Conservation (phyloP, 495 filamentous ascomycete genomes). For the Pyrenula massariospora region DNA sequence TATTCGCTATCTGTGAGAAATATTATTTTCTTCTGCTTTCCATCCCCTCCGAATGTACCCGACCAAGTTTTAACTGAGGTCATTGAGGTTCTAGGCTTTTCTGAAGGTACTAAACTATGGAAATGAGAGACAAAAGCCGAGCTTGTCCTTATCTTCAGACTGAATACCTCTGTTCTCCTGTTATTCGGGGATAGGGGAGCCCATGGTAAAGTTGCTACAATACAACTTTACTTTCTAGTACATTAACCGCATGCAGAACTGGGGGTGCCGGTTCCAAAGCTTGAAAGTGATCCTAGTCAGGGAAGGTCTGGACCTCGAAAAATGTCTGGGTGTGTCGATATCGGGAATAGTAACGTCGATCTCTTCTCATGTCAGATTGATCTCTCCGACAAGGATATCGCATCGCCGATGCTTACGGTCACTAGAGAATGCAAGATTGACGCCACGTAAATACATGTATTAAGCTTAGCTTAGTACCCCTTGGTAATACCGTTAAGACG, state of each 20-base stretch:
- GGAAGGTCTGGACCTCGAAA: not conserved
- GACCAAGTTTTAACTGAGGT: not conserved
- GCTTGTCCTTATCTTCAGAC: not conserved
- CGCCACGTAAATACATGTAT: too few relatives aligned
- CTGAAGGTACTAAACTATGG: not conserved
- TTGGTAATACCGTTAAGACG: too few relatives aligned
- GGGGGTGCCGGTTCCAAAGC: not conserved
- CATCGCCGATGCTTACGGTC: too few relatives aligned
- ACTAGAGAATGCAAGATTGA: too few relatives aligned
- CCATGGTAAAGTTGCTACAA: not conserved
- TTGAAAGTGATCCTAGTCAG: not conserved
- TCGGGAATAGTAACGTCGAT: not conserved
- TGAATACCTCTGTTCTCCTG: not conserved
- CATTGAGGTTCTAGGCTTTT: not conserved
- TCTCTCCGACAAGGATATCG: not conserved
- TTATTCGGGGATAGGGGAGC: not conserved
- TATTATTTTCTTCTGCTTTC: conserved; percentile 16
- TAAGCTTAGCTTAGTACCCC: too few relatives aligned
- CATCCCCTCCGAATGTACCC: not conserved
- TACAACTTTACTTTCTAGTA: not conserved
- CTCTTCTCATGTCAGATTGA: not conserved
- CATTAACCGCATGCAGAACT: not conserved
- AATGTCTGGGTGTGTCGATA: not conserved
- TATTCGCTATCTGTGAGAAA: conserved; percentile 45
- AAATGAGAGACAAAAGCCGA: not conserved